phyloP scores from a whole-genome alignment of 2,329 filamentous ascomycete species.

The Cladophialophora yegresii region DNA sequence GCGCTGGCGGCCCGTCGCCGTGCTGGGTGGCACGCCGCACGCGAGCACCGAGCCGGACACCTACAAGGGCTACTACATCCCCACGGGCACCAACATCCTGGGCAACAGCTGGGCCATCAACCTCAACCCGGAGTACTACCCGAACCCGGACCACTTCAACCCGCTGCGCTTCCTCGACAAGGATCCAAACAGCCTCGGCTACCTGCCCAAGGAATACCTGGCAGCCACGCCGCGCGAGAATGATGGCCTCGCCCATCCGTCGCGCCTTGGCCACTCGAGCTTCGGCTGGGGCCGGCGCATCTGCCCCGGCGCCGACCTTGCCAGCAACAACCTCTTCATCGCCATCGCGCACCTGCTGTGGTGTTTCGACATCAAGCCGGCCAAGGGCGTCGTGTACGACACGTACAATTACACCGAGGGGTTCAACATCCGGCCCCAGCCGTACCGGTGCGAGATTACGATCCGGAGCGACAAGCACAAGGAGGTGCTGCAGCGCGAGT shows the following conservation, averaged over 20 bases:
- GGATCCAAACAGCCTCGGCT: conserved; percentile 53
- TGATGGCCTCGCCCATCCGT: conserved; percentile 31
- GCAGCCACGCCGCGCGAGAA: conserved; percentile 51
- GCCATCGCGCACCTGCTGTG: conserved; percentile 61
- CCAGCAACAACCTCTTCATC: conserved; percentile 48
- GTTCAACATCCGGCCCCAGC: conserved; percentile 31
- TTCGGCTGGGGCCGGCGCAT: conserved; percentile 38
- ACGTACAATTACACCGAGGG: conserved; percentile 32
- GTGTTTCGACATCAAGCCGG: conserved; percentile 51
- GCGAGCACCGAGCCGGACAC: conserved; percentile 29
- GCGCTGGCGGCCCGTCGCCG: conserved; percentile 47
- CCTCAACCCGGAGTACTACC: conserved; percentile 55
- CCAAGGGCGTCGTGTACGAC: conserved; percentile 28
- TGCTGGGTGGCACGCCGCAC: conserved; percentile 38
- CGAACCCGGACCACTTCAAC: conserved; percentile 55
- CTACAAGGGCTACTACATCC: conserved; percentile 51
- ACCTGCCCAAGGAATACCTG: conserved; percentile 54
- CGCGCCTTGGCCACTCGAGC: conserved; percentile 28
- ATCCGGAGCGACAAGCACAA: conserved; percentile 20
- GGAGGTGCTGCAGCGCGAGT: conserved; percentile 21
- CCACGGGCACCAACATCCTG: conserved; percentile 50
- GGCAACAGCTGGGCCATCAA: conserved; percentile 53
- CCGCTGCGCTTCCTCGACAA: conserved; percentile 58
- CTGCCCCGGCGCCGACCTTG: conserved; percentile 36
- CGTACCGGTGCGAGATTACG: conserved; percentile 29